A percentile compares a stretch with the other conserved stretches of the same genome.
phyloP scores from a whole-genome alignment of 2,329 filamentous ascomycete species.

The Orbilia oligospora region DNA sequence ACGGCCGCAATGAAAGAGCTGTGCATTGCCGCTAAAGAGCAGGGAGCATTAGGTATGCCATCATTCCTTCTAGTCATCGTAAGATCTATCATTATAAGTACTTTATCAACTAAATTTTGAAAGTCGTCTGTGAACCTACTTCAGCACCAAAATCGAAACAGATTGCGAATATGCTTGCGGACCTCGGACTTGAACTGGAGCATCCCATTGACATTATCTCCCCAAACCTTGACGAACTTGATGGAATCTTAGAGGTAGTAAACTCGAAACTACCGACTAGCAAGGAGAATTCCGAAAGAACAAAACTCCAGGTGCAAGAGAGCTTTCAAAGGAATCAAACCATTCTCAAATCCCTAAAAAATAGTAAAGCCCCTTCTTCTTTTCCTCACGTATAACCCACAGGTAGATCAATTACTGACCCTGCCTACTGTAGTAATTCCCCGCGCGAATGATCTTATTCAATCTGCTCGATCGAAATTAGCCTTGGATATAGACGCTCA shows the following conservation, averaged over 20 bases:
- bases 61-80: background rate
- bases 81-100: background rate
- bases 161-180: background rate
- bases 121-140: conserved; percentile 54
- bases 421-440: background rate
- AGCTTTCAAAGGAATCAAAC: background rate
- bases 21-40: conserved; percentile 24
- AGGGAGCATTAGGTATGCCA: conserved; percentile 35
- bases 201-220: conserved; percentile 38
- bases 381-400: background rate
- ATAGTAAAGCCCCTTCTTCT: background rate
- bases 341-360: background rate
- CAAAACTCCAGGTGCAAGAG: background rate
- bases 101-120: background rate
- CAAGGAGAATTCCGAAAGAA: background rate
- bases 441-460: background rate
- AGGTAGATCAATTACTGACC: background rate
- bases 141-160: conserved; percentile 26
- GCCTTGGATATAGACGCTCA: too few relatives aligned
- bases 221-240: conserved; percentile 35
- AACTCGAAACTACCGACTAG: background rate
- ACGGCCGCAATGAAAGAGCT: conserved; percentile 3
- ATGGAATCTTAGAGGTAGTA: background rate
- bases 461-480: background rate
- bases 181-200: background rate